phyloP scores from a whole-genome alignment of 768 basidiomycete species.

The Naematelia aurantialba region DNA sequence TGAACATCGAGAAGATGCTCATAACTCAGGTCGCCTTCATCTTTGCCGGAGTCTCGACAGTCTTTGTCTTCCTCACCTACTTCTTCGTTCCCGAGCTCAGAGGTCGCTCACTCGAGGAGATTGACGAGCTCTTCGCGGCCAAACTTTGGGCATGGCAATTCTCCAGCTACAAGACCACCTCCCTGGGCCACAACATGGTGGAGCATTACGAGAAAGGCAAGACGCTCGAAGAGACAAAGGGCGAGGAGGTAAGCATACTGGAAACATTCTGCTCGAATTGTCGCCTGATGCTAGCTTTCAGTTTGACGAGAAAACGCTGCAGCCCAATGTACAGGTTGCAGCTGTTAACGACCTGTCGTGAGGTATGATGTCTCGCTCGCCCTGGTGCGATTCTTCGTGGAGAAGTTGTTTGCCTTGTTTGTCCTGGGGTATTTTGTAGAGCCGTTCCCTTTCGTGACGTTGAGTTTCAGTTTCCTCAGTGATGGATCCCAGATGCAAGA shows the following conservation, averaged over 20 bases:
- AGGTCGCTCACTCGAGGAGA: constrained; percentile 28
- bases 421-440: too few species aligned
- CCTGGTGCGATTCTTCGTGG: neutral
- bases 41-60: constrained; percentile 5
- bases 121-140: constrained; percentile 11
- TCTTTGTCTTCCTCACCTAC: constrained; percentile 10
- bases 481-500: too few species aligned
- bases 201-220: neutral
- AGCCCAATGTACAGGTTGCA: neutral
- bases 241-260: neutral
- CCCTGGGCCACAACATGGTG: neutral
- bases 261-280: neutral
- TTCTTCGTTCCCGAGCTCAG: constrained; percentile 10
- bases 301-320: neutral
- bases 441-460: too few species aligned
- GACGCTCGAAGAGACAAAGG: neutral
- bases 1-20: neutral
- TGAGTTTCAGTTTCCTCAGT: too few species aligned
- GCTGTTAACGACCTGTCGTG: neutral
- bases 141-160: neutral
- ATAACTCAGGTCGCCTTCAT: constrained; percentile 15
- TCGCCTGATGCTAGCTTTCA: neutral
- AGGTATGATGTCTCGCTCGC: neutral
- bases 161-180: neutral
- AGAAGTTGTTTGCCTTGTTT: neutral